Percentiles rank a stretch among this genome's conserved stretches.
Evolutionary conservation across 2,329 filamentous ascomycete species (phyloP).

Genomic region (Colletotrichum sp.): DNA sequence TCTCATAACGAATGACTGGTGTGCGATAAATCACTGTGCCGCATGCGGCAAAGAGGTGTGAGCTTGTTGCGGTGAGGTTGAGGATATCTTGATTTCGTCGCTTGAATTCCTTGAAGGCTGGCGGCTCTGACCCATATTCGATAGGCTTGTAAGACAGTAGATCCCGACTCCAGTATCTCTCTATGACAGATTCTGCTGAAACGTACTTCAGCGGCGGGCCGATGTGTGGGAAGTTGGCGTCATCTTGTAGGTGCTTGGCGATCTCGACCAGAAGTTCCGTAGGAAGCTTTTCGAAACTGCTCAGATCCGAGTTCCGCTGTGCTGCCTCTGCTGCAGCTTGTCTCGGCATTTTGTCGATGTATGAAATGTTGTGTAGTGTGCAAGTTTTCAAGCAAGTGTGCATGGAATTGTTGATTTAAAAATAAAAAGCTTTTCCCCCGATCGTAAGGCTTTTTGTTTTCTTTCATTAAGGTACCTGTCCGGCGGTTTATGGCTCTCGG

Average conservation of each 20-base stretch:
- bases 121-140: not conserved
- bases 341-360: not conserved
- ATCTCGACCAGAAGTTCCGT: not conserved
- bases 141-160: not conserved
- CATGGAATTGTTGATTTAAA: not conserved
- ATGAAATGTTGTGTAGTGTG: not conserved
- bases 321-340: not conserved
- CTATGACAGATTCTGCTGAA: not conserved
- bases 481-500: rapidly evolving
- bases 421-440: rapidly evolving
- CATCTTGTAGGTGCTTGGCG: not conserved
- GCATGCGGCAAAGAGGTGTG: not conserved
- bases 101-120: not conserved
- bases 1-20: not conserved
- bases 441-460: not conserved
- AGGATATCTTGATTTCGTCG: not conserved
- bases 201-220: not conserved
- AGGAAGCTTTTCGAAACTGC: not conserved
- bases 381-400: not conserved
- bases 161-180: not conserved
- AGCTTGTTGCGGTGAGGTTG: not conserved
- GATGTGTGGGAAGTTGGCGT: not conserved
- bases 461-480: not conserved
- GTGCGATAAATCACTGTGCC: not conserved
- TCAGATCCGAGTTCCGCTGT: not conserved